phyloP scores from a whole-genome alignment of 345 rosid species.

The Eucalyptus globulus region DNA sequence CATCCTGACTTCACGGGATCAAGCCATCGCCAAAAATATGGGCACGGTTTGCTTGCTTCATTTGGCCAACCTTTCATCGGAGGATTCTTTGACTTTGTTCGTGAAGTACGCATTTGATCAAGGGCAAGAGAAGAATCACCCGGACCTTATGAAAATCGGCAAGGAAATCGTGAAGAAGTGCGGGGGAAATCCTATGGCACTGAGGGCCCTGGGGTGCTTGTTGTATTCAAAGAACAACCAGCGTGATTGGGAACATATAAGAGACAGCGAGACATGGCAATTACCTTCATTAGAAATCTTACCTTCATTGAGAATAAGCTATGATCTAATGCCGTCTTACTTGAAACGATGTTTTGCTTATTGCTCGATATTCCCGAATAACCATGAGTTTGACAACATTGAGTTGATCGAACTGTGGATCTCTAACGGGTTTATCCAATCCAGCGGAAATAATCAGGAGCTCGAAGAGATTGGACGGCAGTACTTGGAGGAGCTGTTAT shows the following conservation, averaged over 20 bases:
- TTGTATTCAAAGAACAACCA: neutral
- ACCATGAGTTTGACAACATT: neutral
- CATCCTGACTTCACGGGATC: too few species aligned
- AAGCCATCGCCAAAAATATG: too few species aligned
- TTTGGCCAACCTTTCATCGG: neutral
- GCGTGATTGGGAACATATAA: neutral
- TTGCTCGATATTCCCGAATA: slow-evolving; percentile 14
- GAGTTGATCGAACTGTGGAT: neutral
- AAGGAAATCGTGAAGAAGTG: slow-evolving; percentile 13
- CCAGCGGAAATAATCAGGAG: too few species aligned
- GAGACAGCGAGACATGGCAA: slow-evolving; percentile 9
- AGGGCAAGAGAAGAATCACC: neutral
- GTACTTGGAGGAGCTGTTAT: too few species aligned
- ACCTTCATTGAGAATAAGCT: slow-evolving; percentile 8
- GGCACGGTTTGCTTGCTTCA: neutral
- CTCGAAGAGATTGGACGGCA: too few species aligned
- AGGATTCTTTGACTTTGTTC: slow-evolving; percentile 4
- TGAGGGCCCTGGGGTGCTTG: slow-evolving; percentile 2
- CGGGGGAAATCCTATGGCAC: slow-evolving; percentile 9
- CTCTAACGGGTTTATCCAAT: too few species aligned
- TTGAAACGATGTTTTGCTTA: slow-evolving; percentile 22
- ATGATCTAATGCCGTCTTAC: slow-evolving; percentile 9
- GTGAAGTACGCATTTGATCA: neutral
- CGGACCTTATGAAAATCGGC: neutral
- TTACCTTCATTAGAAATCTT: neutral